phyloP scores from a whole-genome alignment of 768 basidiomycete species.

The Mycena floridula region DNA sequence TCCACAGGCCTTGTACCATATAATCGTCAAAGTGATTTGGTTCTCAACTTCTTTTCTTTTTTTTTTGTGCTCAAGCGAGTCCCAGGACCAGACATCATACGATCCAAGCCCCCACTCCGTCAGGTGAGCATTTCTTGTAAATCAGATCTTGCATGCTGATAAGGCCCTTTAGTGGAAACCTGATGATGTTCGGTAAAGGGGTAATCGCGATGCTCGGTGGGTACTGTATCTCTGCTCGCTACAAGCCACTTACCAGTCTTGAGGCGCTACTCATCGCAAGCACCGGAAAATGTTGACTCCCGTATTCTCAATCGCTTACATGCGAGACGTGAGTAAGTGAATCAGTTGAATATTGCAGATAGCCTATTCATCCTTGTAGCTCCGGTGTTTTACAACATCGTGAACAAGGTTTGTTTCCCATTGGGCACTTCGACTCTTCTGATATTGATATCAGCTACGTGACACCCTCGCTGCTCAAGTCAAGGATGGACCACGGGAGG shows the following conservation, averaged over 20 bases:
- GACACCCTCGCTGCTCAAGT: not conserved
- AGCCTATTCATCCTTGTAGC: conserved; percentile 6
- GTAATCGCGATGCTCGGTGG: not conserved
- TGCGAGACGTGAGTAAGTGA: conserved; percentile 17
- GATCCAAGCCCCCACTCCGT: conserved; percentile 14
- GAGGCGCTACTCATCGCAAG: conserved; percentile 19
- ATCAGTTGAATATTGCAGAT: no score
- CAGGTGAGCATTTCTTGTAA: no score
- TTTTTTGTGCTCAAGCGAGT: no score
- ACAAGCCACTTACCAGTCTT: conserved; percentile 9
- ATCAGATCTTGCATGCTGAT: no score
- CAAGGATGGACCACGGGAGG: not conserved
- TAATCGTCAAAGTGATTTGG: conserved; percentile 10
- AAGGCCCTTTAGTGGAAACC: conserved; percentile 10
- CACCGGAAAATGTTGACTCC: conserved; percentile 27
- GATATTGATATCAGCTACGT: not conserved
- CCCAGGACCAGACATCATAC: conserved; percentile 18
- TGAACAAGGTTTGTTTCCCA: conserved; percentile 13
- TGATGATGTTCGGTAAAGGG: conserved; percentile 12
- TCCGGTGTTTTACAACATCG: conserved; percentile 22
- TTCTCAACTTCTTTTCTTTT: not conserved
- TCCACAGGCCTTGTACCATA: no score
- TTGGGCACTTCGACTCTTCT: not conserved
- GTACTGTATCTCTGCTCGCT: conserved; percentile 9
- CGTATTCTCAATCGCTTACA: conserved; percentile 23